Evolutionary conservation across 1,139 yeast genomes (phyloP).

Genomic region (Eremothecium sinecaudum): DNA sequence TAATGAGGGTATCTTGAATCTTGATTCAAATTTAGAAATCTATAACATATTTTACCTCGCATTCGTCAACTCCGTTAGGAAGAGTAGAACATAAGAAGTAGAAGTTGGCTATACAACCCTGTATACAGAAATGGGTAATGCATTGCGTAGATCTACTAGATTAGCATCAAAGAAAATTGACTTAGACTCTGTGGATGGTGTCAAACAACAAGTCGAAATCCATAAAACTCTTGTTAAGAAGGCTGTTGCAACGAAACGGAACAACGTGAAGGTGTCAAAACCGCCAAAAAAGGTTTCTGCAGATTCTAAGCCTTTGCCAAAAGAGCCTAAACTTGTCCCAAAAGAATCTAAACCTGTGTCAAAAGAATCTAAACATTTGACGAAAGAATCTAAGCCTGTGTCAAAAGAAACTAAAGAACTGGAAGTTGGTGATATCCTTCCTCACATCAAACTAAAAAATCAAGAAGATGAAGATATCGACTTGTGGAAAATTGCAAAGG

Average conservation of each 20-base stretch:
- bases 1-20: no score
- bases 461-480: constrained; percentile 58
- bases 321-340: background rate
- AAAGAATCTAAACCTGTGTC: constrained; percentile 1
- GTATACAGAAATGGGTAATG: constrained; percentile 20
- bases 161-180: constrained; percentile 24
- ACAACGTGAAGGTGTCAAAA: constrained; percentile 2
- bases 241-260: constrained; percentile 2
- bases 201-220: no score
- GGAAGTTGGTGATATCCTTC: constrained; percentile 56
- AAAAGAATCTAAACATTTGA: constrained; percentile 1
- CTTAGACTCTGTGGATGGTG: constrained; percentile 4
- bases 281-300: background rate
- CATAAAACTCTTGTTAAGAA: constrained; percentile 1
- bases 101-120: no score
- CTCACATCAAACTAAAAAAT: constrained; percentile 51
- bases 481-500: constrained; percentile 40
- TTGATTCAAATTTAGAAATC: no score
- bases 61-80: no score
- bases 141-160: constrained; percentile 48
- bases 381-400: background rate
- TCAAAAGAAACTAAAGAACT: constrained; percentile 23
- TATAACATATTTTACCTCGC: no score
- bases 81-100: no score
- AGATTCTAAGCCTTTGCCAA: background rate